Base-by-base conservation (phyloP, 73 alveolate species). In the Breviolum minutum region DNA sequence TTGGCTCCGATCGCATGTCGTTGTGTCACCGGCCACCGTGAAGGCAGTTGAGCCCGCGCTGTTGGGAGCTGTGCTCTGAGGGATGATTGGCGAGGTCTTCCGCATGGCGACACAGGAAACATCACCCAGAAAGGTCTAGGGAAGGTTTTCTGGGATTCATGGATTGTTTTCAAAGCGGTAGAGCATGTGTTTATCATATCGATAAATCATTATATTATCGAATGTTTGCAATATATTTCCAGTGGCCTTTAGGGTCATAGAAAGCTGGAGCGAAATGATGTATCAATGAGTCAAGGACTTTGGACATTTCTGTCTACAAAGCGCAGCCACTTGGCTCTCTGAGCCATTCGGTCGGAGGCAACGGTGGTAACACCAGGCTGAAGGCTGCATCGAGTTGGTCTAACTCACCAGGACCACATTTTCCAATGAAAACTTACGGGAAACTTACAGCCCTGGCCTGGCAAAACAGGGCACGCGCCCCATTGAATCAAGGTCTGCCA, bases 391-490 rank as follows among this genome's bases (percentile, higher is more conserved):
- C 10, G 30, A 20, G 19, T 13, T 22, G 54, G 54, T 40, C 54
- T 40, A 40, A 40, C 54, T 40, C 54, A 40, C 54, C 54, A 40
- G 54, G 54, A 40, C 3, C 54, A 40, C 3, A 40, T 40, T 40
- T 71, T 11, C 81, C 81, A 66, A 20, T 20, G 5, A 26, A 73
- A 73, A 20, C 30, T 6, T 6, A 73, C 60, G 6, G 0, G 8
- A 40, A 0, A 40, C 81, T 7, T 24, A 54, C 85, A 54, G 26
- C 2, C 88, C 77, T n/a, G 8, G 69, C 94, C 94, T 86, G 94
- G 94, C 80, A 86, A 77, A 60, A 81, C 20, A 20, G 98, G 98
- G 70, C 98, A 92, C 26, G 98, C 98, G 29, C 98, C 98, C 90
- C 91, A 92, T 63, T 92, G 86, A 48, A 92, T 54, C 12, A 92